These are phyloP conservation scores for Pterocarpus santalinus DNA, from an alignment of 306 rosid species.

Conservation along the genomic window DNA sequence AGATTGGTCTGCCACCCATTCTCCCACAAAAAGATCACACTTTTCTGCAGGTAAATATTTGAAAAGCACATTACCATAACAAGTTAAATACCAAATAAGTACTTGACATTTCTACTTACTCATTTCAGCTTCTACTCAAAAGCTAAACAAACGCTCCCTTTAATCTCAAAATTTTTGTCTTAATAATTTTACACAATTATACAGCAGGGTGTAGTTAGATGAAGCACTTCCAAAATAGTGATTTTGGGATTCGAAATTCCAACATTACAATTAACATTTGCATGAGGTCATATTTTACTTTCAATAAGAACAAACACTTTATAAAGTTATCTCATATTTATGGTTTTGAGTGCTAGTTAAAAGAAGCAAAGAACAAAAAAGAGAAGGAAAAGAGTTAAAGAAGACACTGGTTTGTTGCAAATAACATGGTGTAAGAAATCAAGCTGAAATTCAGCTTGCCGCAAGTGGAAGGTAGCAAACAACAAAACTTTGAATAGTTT, in stretches of 20 bases:
- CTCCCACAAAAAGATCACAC: conserved; percentile 84
- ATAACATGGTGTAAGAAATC: not conserved
- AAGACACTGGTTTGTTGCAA: not conserved
- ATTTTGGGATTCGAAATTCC: not conserved
- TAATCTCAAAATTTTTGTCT: not conserved
- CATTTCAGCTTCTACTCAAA: too few relatives aligned
- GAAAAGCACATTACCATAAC: conserved; percentile 7
- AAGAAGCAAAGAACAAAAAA: not conserved
- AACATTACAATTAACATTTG: not conserved
- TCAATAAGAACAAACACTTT: not conserved
- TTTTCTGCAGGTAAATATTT: conserved; percentile 46
- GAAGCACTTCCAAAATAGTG: not conserved
- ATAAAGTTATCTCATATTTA: not conserved
- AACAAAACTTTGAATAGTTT: conserved; percentile 7
- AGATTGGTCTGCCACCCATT: conserved; percentile 72
- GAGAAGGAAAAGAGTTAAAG: not conserved
- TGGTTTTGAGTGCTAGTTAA: not conserved
- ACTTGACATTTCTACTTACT: too few relatives aligned
- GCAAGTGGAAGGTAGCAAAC: not conserved
- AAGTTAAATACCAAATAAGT: conserved; percentile 8
- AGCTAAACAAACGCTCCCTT: too few relatives aligned
- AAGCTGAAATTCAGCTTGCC: not conserved
- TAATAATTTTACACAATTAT: not conserved
- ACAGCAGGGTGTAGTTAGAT: not conserved
- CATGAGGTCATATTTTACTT: not conserved